Base-by-base conservation (phyloP, 1,284 basidiomycete species). In the Leccinum ponderosum region DNA sequence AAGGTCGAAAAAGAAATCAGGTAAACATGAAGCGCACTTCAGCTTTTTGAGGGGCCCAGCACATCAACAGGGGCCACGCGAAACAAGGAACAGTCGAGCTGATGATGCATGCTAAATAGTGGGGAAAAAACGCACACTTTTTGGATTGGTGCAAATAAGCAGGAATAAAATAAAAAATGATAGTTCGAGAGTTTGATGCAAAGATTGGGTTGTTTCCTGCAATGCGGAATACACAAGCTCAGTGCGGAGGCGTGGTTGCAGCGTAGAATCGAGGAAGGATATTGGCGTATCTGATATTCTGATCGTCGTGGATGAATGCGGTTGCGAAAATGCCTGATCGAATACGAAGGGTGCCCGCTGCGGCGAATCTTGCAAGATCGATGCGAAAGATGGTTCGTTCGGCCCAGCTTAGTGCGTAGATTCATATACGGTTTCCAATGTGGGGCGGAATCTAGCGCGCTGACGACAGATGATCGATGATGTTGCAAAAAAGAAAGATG, bases 141-240 rank as follows among this genome's bases (percentile, higher is more conserved):
- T 59, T 70, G 69, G 64, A 74, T 73, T 57, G 22, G 59, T 73
- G 70, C 71, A 72, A 72, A 72, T 72, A 69, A 72, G 70, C 70
- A 72, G 67, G 70, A 65, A 65, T 74, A 61, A 74, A 72, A 73
- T 75, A 62, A 68, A 61, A 63, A 70, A 60, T 71, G 47, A 65
- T 70, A 57, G 48, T 57, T 48, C 68, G 44, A 72, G 63, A 73
- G 62, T 75, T 76, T 59, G 65, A 75, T 75, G 74, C 70, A 52
- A 61, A 74, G 64, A 76, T 75, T 71, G 69, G 20, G 44, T 70
- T 68, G 70, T 66, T 56, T 66, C 53, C 63, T 72, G 63, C 61
- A 53, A 57, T 67, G 69, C 39, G 53, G 62, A 64, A 67, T 72
- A 61, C 64, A 60, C 64, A 58, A 62, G 48, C 42, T 63, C 56